Evolutionary conservation across 2,329 filamentous ascomycete species (phyloP).

Genomic region (Aspergillus uvarum): DNA sequence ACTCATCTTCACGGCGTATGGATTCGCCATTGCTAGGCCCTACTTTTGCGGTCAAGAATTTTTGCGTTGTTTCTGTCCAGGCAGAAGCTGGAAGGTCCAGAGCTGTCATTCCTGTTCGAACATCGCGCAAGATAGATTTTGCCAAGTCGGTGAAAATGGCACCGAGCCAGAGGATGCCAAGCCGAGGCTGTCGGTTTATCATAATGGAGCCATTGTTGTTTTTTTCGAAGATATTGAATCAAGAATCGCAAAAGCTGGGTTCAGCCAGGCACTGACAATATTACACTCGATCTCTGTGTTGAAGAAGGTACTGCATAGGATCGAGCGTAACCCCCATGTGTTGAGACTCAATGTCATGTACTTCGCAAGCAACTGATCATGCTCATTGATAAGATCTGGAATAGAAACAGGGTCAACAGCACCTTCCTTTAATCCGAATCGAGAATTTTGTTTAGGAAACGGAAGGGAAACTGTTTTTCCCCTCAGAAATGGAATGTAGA

Average conservation of each 20-base stretch:
- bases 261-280: constrained; percentile 25
- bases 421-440: too few species aligned
- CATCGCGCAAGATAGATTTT: constrained; percentile 16
- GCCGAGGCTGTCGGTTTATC: constrained; percentile 15
- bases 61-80: constrained; percentile 18
- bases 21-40: constrained; percentile 1
- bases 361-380: too few species aligned
- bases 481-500: too few species aligned
- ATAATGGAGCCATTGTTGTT: constrained; percentile 17
- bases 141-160: constrained; percentile 16
- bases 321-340: constrained; percentile 23
- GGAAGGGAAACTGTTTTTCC: too few species aligned
- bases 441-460: too few species aligned
- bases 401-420: too few species aligned
- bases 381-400: too few species aligned
- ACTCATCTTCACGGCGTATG: constrained; percentile 23
- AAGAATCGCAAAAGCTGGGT: constrained; percentile 21
- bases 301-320: constrained; percentile 27
- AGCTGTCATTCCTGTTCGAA: constrained; percentile 11
- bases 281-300: constrained; percentile 25
- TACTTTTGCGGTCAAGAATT: too few species aligned
- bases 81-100: constrained; percentile 21
- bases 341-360: constrained; percentile 28
- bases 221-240: constrained; percentile 12
- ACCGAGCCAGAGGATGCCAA: constrained; percentile 25